phyloP scores from a whole-genome alignment of 2,329 filamentous ascomycete species.

The Cercospora citrullina region DNA sequence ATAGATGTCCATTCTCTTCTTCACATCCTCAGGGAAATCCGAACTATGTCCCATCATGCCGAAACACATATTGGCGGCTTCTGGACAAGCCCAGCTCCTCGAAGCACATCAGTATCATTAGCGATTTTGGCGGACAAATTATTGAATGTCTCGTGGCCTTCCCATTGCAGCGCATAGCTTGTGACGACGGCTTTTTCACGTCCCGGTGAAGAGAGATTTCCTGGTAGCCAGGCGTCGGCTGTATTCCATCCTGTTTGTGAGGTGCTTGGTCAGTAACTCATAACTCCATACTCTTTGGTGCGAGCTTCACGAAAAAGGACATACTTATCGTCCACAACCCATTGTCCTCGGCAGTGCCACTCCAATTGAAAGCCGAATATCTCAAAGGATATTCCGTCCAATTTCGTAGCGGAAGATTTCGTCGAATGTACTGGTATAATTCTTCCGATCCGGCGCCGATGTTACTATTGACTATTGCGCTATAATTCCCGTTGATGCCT shows the following conservation, averaged over 20 bases:
- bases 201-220: not conserved
- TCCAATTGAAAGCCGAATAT: slow-evolving; percentile 7
- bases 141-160: not conserved
- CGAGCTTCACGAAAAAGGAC: not conserved
- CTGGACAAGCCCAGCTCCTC: not conserved
- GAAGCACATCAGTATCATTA: slow-evolving; percentile 8
- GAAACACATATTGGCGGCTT: slow-evolving; percentile 12
- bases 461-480: not conserved
- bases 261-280: no score
- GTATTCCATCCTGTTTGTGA: not conserved
- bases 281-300: no score
- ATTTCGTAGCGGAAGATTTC: slow-evolving; percentile 2
- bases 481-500: not conserved
- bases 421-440: not conserved
- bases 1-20: slow-evolving; percentile 1
- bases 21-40: slow-evolving; percentile 5
- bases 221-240: slow-evolving; percentile 8
- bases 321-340: slow-evolving; percentile 4
- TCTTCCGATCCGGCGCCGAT: not conserved
- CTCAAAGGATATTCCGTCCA: not conserved
- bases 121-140: slow-evolving; percentile 9
- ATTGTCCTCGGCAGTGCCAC: not conserved
- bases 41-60: not conserved
- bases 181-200: not conserved
- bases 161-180: not conserved